Conservation (phyloP, 495 filamentous ascomycete genomes). For the Talaromyces wortmannii region DNA sequence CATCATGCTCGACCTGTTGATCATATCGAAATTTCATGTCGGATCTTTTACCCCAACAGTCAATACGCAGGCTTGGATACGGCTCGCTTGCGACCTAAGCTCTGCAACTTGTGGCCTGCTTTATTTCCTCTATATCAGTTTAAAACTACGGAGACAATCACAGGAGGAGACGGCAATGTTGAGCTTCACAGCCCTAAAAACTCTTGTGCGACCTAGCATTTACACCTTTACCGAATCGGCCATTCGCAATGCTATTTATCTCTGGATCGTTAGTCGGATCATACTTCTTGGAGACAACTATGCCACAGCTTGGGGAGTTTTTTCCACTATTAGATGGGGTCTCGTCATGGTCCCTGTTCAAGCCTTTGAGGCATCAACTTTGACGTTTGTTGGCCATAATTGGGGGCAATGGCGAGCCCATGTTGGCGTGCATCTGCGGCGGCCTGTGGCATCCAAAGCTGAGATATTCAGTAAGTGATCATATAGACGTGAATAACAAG, state of each 20-base stretch:
- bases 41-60: slow-evolving; percentile 45
- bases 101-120: slow-evolving; percentile 50
- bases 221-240: slow-evolving; percentile 59
- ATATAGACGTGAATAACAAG: neutral
- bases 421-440: slow-evolving; percentile 24
- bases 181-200: slow-evolving; percentile 33
- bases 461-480: slow-evolving; percentile 12
- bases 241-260: slow-evolving; percentile 61
- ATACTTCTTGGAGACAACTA: slow-evolving; percentile 56
- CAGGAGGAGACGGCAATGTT: slow-evolving; percentile 11
- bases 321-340: slow-evolving; percentile 75
- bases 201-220: slow-evolving; percentile 47
- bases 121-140: slow-evolving; percentile 50
- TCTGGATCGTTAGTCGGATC: slow-evolving; percentile 65
- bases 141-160: slow-evolving; percentile 5
- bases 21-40: slow-evolving; percentile 64
- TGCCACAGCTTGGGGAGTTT: slow-evolving; percentile 68
- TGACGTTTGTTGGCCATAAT: slow-evolving; percentile 60
- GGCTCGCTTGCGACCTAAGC: slow-evolving; percentile 52
- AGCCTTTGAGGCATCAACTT: slow-evolving; percentile 56
- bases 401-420: slow-evolving; percentile 55
- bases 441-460: slow-evolving; percentile 24
- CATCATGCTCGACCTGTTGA: slow-evolving; percentile 62
- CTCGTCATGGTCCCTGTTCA: slow-evolving; percentile 71
- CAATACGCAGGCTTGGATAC: slow-evolving; percentile 57